Evolutionary conservation across 345 rosid genomes (phyloP).

Genomic region (Reutealis trisperma): DNA sequence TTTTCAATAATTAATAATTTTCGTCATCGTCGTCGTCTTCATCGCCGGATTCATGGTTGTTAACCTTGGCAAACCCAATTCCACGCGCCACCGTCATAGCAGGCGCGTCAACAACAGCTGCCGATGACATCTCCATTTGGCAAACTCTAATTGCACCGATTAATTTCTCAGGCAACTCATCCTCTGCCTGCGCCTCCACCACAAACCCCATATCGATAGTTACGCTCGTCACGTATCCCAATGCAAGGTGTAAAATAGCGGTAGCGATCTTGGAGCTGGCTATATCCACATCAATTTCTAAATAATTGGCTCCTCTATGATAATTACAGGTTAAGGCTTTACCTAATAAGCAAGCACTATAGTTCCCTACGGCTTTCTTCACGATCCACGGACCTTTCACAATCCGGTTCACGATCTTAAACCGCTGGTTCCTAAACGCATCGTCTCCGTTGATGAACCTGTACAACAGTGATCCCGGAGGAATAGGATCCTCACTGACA

Average conservation of each 20-base stretch:
- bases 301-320: conserved; percentile 72
- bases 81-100: conserved; percentile 33
- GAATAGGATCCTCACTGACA: conserved; percentile 72
- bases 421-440: conserved; percentile 73
- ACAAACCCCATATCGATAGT: conserved; percentile 87
- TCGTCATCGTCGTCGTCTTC: conserved; percentile 33
- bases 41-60: conserved; percentile 50
- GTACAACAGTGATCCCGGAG: conserved; percentile 59
- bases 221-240: conserved; percentile 78
- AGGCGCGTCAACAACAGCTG: conserved; percentile 47
- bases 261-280: conserved; percentile 73
- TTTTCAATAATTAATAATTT: neutral
- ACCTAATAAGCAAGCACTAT: conserved; percentile 85
- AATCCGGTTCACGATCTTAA: conserved; percentile 86
- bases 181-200: conserved; percentile 76
- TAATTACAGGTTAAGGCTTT: conserved; percentile 79
- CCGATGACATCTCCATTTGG: conserved; percentile 89
- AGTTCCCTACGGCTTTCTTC: conserved; percentile 70
- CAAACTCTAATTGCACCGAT: conserved; percentile 86
- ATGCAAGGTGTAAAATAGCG: conserved; percentile 70
- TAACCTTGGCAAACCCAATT: conserved; percentile 56
- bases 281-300: conserved; percentile 86
- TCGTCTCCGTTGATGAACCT: conserved; percentile 78
- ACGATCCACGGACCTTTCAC: conserved; percentile 96
- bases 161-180: conserved; percentile 80